A percentile compares a stretch with the other conserved stretches of the same genome.
These are phyloP conservation scores for Hanseniaspora clermontiae DNA, from an alignment of 805 yeast genomes.

Conservation along the genomic window DNA sequence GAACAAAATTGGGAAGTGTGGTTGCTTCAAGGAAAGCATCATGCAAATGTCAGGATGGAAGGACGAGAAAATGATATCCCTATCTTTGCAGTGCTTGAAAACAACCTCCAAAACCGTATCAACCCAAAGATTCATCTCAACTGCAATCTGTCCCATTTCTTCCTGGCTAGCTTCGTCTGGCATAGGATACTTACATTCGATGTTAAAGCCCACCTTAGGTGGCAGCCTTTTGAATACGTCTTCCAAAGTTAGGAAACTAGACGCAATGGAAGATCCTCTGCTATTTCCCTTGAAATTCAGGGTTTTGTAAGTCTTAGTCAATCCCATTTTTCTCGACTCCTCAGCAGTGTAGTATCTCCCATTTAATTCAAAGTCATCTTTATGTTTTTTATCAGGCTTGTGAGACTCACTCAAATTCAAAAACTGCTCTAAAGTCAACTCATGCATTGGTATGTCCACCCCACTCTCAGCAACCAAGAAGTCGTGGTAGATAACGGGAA, in stretches of 20 bases:
- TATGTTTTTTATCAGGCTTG: conserved; percentile 5
- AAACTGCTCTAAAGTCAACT: conserved; percentile 79
- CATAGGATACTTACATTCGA: conserved; percentile 92
- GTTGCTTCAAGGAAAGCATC: conserved; percentile 78
- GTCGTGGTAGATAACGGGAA: conserved; percentile 91
- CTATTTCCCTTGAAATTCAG: conserved; percentile 87
- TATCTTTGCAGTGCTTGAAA: conserved; percentile 57
- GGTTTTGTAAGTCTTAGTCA: conserved; percentile 77
- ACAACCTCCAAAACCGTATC: conserved; percentile 74
- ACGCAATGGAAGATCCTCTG: conserved; percentile 79
- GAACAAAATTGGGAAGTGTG: conserved; percentile 80
- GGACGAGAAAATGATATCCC: conserved; percentile 82
- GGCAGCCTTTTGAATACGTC: conserved; percentile 78
- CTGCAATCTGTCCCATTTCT: conserved; percentile 71
- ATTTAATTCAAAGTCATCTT: conserved; percentile 8
- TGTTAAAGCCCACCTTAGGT: conserved; percentile 75
- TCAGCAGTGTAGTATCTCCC: background rate
- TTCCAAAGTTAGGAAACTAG: conserved; percentile 77
- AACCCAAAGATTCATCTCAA: conserved; percentile 75
- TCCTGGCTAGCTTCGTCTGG: conserved; percentile 82
- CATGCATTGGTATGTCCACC: conserved; percentile 91
- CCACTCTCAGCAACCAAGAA: conserved; percentile 91
- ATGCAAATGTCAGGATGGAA: conserved; percentile 91
- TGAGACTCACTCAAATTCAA: conserved; percentile 34
- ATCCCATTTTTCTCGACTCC: conserved; percentile 52